A percentile compares a stretch with the other conserved stretches of the same genome.
Conservation (phyloP, 345 rosid genomes). For the Leavenworthia alabamica region DNA sequence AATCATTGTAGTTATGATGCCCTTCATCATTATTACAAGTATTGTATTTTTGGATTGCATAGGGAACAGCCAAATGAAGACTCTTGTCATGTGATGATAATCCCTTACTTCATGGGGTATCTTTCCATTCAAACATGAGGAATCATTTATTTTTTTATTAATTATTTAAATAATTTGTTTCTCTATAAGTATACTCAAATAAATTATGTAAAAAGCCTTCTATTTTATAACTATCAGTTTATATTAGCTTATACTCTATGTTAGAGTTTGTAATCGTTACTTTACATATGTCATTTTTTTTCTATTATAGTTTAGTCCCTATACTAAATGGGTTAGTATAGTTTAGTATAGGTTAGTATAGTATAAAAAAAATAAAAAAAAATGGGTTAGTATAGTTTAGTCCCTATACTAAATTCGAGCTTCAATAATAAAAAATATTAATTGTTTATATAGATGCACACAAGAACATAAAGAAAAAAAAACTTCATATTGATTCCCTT, state of each 20-base stretch:
- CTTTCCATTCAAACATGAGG: conserved; percentile 4
- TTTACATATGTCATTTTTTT: background rate
- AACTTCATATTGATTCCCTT: background rate
- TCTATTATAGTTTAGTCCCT: background rate
- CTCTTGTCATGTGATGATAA: conserved; percentile 23
- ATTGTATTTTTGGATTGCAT: conserved; percentile 16
- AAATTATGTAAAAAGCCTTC: background rate
- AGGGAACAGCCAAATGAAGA: conserved; percentile 20
- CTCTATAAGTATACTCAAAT: background rate
- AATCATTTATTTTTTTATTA: background rate
- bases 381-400: background rate
- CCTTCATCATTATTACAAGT: background rate
- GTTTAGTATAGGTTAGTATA: too few relatives aligned
- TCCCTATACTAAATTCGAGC: background rate
- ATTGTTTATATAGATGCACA: background rate
- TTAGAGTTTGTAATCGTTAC: background rate
- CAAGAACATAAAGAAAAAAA: background rate
- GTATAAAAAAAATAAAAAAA: too few relatives aligned
- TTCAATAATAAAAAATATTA: background rate
- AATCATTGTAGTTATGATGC: conserved; percentile 15
- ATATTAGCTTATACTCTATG: background rate
- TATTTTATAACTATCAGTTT: too few relatives aligned
- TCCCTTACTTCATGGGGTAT: conserved; percentile 26
- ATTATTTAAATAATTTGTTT: background rate
- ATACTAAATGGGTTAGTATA: too few relatives aligned